Evolutionary conservation across 768 basidiomycete species (phyloP).

Genomic region (Tricholoma flavovirens): DNA sequence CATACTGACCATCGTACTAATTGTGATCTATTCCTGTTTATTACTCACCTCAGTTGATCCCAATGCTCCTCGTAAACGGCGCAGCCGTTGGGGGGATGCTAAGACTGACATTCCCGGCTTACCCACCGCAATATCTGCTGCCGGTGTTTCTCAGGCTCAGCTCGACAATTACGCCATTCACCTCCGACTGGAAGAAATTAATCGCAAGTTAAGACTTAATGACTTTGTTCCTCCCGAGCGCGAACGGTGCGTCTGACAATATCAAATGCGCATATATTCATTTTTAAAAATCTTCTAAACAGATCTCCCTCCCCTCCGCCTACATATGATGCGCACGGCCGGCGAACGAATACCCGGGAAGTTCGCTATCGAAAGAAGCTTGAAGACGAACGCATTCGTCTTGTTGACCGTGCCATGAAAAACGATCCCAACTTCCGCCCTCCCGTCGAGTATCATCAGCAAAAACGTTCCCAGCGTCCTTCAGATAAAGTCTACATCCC

Average conservation of each 20-base stretch:
- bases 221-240: slow-evolving; percentile 95
- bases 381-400: slow-evolving; percentile 85
- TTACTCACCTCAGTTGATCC: slow-evolving; percentile 60
- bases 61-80: slow-evolving; percentile 88
- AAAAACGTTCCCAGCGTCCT: slow-evolving; percentile 89
- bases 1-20: slow-evolving; percentile 55
- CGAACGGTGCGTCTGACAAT: slow-evolving; percentile 58
- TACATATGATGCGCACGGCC: slow-evolving; percentile 95
- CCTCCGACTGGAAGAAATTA: slow-evolving; percentile 94
- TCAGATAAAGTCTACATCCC: slow-evolving; percentile 99
- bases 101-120: slow-evolving; percentile 88
- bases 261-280: slow-evolving; percentile 23
- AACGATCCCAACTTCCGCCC: slow-evolving; percentile 97
- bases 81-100: slow-evolving; percentile 96
- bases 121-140: slow-evolving; percentile 89
- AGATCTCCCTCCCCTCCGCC: slow-evolving; percentile 97
- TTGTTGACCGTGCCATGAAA: slow-evolving; percentile 96
- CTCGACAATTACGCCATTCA: slow-evolving; percentile 98
- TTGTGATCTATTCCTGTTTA: slow-evolving; percentile 38
- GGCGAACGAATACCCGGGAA: slow-evolving; percentile 97
- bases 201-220: slow-evolving; percentile 87
- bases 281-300: not conserved
- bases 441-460: slow-evolving; percentile 93
- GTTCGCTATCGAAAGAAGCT: slow-evolving; percentile 96
- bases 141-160: slow-evolving; percentile 91